These are phyloP conservation scores for Avena eriantha DNA, from an alignment of 176 grass and related monocot species.

Conservation along the genomic window DNA sequence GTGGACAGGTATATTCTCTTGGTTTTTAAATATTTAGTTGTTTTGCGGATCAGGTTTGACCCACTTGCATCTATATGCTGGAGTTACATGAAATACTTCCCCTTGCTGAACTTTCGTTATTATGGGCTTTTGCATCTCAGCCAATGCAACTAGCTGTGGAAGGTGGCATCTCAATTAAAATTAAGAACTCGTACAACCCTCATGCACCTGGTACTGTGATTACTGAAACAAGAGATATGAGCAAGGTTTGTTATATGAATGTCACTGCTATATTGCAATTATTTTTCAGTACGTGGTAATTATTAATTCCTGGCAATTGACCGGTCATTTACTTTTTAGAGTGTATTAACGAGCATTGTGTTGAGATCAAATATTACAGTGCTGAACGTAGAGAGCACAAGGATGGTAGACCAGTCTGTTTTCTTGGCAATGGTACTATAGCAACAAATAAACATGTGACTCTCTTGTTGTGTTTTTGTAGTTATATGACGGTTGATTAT, in stretches of 20 bases:
- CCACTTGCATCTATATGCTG: no score
- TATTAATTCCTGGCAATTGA: neutral
- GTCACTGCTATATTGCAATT: neutral
- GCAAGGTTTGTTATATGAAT: slow-evolving; percentile 60
- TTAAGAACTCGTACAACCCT: slow-evolving; percentile 80
- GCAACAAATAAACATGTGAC: neutral
- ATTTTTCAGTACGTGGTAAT: neutral
- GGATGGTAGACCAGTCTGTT: slow-evolving; percentile 75
- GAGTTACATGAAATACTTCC: no score
- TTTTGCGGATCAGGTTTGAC: neutral
- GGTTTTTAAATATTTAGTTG: neutral
- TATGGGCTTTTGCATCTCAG: slow-evolving; percentile 59
- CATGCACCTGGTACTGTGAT: slow-evolving; percentile 78
- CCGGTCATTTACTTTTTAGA: slow-evolving; percentile 48
- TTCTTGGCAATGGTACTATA: slow-evolving; percentile 72
- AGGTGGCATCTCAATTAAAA: slow-evolving; percentile 67
- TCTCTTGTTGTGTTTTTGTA: neutral
- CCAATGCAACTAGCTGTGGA: slow-evolving; percentile 79
- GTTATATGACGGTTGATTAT: neutral
- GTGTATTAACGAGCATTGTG: slow-evolving; percentile 78
- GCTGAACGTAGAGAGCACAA: slow-evolving; percentile 76
- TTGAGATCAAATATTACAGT: slow-evolving; percentile 87
- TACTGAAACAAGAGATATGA: slow-evolving; percentile 79
- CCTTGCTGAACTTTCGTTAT: no score
- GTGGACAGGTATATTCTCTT: slow-evolving; percentile 51